Evolutionary conservation across 2,329 filamentous ascomycete genomes (phyloP).

Genomic region (Microdochium trichocladiopsis): DNA sequence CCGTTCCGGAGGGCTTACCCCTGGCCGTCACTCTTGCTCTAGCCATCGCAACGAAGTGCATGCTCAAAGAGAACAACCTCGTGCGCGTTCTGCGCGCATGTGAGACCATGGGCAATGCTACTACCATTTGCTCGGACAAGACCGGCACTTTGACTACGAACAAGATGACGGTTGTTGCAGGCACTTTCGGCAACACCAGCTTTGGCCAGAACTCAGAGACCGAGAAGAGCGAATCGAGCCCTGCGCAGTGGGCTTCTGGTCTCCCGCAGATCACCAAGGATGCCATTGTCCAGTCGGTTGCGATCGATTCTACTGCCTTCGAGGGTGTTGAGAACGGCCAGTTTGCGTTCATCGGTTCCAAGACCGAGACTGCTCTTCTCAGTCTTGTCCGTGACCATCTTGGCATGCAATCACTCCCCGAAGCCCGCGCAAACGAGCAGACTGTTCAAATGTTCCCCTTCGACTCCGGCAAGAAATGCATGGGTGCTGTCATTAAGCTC

Average conservation of each 20-base stretch:
- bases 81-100: conserved; percentile 62
- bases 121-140: conserved; percentile 75
- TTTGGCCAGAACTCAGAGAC: conserved; percentile 16
- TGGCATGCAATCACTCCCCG: conserved; percentile 37
- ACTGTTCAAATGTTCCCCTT: conserved; percentile 45
- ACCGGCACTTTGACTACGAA: conserved; percentile 70
- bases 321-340: conserved; percentile 39
- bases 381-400: conserved; percentile 42
- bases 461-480: conserved; percentile 48
- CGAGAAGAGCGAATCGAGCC: conserved; percentile 9
- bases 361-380: conserved; percentile 49
- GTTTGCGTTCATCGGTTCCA: conserved; percentile 44
- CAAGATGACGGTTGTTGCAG: conserved; percentile 70
- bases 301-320: conserved; percentile 53
- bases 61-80: conserved; percentile 64
- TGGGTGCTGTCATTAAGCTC: conserved; percentile 47
- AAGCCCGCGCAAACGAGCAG: conserved; percentile 36
- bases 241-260: conserved; percentile 19
- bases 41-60: conserved; percentile 59
- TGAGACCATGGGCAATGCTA: conserved; percentile 67
- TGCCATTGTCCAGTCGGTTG: conserved; percentile 32
- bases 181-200: conserved; percentile 47
- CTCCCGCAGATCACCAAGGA: conserved; percentile 21
- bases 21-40: conserved; percentile 62
- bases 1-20: conserved; percentile 61